A percentile compares a stretch with the other conserved stretches of the same genome.
Conservation (phyloP, 1,139 yeast genomes). For the Torulaspora globosa region DNA sequence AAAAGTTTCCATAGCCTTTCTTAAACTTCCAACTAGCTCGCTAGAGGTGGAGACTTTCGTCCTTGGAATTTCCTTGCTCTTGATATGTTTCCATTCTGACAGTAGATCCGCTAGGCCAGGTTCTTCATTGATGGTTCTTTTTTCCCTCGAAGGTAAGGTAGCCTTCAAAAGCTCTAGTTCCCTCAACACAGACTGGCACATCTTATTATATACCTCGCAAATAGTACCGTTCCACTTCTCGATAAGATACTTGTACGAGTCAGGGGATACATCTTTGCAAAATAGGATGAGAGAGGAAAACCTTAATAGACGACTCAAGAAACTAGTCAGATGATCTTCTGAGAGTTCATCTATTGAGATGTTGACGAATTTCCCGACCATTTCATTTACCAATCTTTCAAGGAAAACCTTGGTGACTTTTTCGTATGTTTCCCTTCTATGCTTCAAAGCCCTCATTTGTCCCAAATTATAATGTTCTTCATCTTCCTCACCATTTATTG, state of each 20-base stretch:
- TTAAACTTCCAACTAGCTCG: constrained; percentile 14
- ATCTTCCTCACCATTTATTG: constrained; percentile 50
- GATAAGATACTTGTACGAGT: constrained; percentile 42
- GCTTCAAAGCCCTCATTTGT: constrained; percentile 68
- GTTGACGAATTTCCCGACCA: constrained; percentile 44
- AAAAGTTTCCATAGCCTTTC: constrained; percentile 36
- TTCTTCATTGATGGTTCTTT: constrained; percentile 6
- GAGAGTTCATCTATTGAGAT: constrained; percentile 37
- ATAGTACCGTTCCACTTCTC: constrained; percentile 31
- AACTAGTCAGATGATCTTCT: constrained; percentile 31
- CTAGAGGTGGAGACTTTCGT: constrained; percentile 17
- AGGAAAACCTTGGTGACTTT: constrained; percentile 53
- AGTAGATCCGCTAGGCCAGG: constrained; percentile 9
- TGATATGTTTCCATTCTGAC: constrained; percentile 26
- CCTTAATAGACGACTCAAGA: constrained; percentile 46
- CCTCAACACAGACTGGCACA: constrained; percentile 21
- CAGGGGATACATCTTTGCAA: constrained; percentile 52
- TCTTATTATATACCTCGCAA: constrained; percentile 21
- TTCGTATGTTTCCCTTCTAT: constrained; percentile 61
- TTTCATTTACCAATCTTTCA: constrained; percentile 45
- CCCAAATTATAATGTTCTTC: constrained; percentile 49
- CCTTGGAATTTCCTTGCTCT: constrained; percentile 16
- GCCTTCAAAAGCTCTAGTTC: constrained; percentile 10
- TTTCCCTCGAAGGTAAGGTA: constrained; percentile 3
- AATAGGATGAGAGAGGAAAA: constrained; percentile 64